These are phyloP conservation scores for Tetradesmus obliquus DNA, from an alignment of 139 green algal species.

Conservation along the genomic window DNA sequence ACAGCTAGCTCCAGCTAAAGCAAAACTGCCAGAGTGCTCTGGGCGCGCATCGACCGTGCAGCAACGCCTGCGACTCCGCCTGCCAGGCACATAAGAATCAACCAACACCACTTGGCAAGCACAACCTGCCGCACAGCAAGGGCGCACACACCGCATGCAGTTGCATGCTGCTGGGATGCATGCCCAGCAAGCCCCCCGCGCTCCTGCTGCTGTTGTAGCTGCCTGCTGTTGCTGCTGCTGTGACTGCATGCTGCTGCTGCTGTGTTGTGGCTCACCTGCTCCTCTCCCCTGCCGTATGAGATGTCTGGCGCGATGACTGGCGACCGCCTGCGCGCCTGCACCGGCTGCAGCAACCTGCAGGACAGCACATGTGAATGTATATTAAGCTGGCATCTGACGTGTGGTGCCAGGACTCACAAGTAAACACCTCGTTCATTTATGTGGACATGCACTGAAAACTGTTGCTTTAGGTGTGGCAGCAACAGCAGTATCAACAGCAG, in stretches of 20 bases:
- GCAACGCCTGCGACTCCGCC: too few relatives aligned
- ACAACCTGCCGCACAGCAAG: too few relatives aligned
- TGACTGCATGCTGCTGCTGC: background rate
- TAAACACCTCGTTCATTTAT: too few relatives aligned
- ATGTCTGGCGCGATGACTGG: constrained; percentile 72
- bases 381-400: too few relatives aligned
- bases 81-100: too few relatives aligned
- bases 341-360: constrained; percentile 42
- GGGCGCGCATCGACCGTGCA: too few relatives aligned
- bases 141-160: too few relatives aligned
- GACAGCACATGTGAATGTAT: background rate
- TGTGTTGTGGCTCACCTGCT: constrained; percentile 54
- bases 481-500: constrained; percentile 22
- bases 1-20: too few relatives aligned
- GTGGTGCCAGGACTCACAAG: too few relatives aligned
- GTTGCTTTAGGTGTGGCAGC: background rate
- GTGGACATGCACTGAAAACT: background rate
- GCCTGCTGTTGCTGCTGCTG: background rate
- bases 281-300: constrained; percentile 55
- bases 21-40: too few relatives aligned
- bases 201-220: background rate
- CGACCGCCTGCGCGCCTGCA: constrained; percentile 57
- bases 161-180: background rate
- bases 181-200: background rate
- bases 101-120: too few relatives aligned